Base-by-base conservation (phyloP, 768 basidiomycete species). In the Tephrocybe sp. region DNA sequence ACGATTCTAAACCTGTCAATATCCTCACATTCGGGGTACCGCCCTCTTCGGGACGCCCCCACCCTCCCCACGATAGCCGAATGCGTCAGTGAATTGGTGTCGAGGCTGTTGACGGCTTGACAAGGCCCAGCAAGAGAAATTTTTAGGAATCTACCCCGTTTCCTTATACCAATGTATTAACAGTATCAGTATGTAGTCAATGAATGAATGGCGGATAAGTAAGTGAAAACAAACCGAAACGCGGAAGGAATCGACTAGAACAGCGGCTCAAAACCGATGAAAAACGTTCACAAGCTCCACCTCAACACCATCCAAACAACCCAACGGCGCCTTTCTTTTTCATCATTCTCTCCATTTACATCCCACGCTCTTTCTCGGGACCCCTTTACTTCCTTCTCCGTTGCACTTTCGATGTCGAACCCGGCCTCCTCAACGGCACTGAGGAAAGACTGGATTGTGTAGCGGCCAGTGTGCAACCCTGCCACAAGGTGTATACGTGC, bases 401-500 rank as follows among this genome's bases (percentile, higher is more conserved):
- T 42, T 6, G 72, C 66, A 27, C 62, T 69, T 22, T 77, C 74
- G 7, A 82, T 51, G 5, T 66, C 65, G 33, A 89, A 72, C 3
- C 76, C 81, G 45, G 59, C 66, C 7, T 52, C 54, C 3, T 55
- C 48, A 16, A 71, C 72, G 9, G 60, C 59, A 10, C 65, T 58
- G 34, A 89, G 57, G 64, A 88, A 88, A 6, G 80, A 68, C 45
- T 82, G 74, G 24, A 91, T 73, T 1, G 86, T 82, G 58, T 87
- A 89, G 42, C 84, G 70, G 3, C 87, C 89, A 0, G 88, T 90
- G 57, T 91, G 88, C 44, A 91, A 57, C 0, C 88, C 88, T 2
- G 84, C 84, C 7, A 90, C 75, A n/a, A 90, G 60, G 58, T 88
- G 76, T 41, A 80, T 60, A 9, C 85, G 77, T 24, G 87, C 69